These are phyloP conservation scores for Diplodia intermedia DNA, from an alignment of 2,329 filamentous ascomycete species.

Conservation along the genomic window DNA sequence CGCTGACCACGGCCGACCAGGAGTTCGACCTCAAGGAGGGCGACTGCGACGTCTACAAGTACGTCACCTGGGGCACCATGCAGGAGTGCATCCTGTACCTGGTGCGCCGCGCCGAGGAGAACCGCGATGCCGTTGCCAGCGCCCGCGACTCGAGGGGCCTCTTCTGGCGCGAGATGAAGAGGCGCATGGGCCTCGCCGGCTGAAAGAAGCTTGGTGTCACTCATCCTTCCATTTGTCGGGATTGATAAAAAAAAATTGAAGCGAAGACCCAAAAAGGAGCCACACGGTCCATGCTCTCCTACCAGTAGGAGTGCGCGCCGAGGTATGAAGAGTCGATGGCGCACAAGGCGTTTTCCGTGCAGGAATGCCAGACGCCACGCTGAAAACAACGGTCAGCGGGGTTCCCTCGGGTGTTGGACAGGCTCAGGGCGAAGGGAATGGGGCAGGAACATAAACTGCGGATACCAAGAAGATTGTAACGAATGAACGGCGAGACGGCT, in stretches of 20 bases:
- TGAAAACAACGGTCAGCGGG: neutral
- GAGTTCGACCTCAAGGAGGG: conserved; percentile 38
- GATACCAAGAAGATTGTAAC: neutral
- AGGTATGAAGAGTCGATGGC: neutral
- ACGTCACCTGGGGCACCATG: conserved; percentile 64
- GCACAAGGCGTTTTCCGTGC: neutral
- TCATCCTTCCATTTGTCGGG: neutral
- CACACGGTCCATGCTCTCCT: neutral
- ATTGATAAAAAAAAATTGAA: neutral
- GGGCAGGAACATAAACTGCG: neutral
- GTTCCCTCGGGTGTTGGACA: neutral
- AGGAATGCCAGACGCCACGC: neutral
- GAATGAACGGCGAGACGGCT: conserved; percentile 6
- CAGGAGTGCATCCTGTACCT: conserved; percentile 82
- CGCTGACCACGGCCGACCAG: conserved; percentile 42
- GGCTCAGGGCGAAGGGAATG: neutral
- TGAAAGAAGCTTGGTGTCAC: neutral
- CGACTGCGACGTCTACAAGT: conserved; percentile 59
- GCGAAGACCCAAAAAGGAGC: neutral
- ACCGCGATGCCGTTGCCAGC: conserved; percentile 43
- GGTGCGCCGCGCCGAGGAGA: conserved; percentile 63
- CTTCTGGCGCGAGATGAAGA: conserved; percentile 33
- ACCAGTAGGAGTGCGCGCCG: conserved; percentile 2
- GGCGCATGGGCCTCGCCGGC: conserved; percentile 18
- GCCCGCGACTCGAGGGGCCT: conserved; percentile 20